Base-by-base conservation (phyloP, 2,329 filamentous ascomycete species). In the Pleomassaria siparia region DNA sequence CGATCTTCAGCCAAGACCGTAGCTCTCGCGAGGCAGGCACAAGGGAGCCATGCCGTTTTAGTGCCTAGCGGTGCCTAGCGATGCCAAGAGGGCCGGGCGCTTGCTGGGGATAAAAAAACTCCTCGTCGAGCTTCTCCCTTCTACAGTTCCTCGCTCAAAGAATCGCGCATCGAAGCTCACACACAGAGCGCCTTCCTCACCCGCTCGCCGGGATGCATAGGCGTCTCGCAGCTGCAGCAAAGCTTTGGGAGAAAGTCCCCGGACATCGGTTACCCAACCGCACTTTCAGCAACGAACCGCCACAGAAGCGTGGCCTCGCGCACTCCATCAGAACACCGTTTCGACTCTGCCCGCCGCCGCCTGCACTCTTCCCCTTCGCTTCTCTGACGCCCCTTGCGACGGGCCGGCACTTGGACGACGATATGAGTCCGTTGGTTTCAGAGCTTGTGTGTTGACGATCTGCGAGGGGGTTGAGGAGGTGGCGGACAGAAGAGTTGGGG, bases 231-330 rank as follows among this genome's bases (percentile, higher is more conserved):
- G 45, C n/a, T n/a, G n/a, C 25, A 22, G 35, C 20, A 63, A 74
- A 56, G 91, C 91, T 96, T 96, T 94, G 91, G 92, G 92, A 96
- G 92, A 97, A 97, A 97, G 92, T 97, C 92, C 92, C 92, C 92
- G 92, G 92, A 96, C 91, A 86, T 55, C 76, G 81, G 80, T 61
- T 67, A 69, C 72, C 44, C 54, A 56, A 78, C 53, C 76, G 71
- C 75, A 73, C 82, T 59, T 68, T 91, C 90, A 89, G 90, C 95
- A 95, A 96, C 89, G 90, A 91, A 89, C 90, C 91, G 91, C 91
- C 92, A 95, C 91, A 96, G 86, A 95, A 95, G 91, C 91, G 91
- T 89, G 90, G 90, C 83, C 84, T 81, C 79, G 73, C 75, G 77
- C 76, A 76, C 76, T 77, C 75, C 76, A 74, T 76, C 73, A 51